Evolutionary conservation across 2,329 filamentous ascomycete genomes (phyloP).

Genomic region (Monosporascus sp.): DNA sequence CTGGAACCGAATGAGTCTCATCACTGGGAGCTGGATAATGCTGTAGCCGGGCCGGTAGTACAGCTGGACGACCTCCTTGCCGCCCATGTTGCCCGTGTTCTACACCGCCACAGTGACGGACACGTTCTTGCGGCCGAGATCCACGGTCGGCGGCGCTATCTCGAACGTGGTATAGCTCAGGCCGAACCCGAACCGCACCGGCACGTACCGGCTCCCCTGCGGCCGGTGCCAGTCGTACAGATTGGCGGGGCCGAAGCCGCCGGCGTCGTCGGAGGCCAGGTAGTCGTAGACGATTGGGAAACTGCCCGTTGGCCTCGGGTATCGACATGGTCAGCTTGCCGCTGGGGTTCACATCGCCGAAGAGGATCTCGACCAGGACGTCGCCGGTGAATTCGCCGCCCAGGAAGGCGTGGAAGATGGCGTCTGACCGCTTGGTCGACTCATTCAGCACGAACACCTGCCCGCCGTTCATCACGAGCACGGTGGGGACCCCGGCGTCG

Average conservation of each 20-base stretch:
- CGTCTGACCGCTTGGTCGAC: conserved; percentile 36
- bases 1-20: conserved; percentile 45
- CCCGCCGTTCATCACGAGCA: conserved; percentile 18
- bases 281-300: conserved; percentile 62
- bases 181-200: conserved; percentile 58
- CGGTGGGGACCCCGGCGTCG: conserved; percentile 24
- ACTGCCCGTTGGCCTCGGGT: conserved; percentile 37
- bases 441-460: conserved; percentile 26
- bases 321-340: conserved; percentile 38
- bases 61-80: conserved; percentile 30
- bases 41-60: conserved; percentile 39
- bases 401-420: conserved; percentile 57
- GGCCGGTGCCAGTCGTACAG: conserved; percentile 45
- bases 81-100: conserved; percentile 37
- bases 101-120: conserved; percentile 31
- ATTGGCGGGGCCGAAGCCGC: conserved; percentile 52
- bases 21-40: conserved; percentile 29
- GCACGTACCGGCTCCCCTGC: conserved; percentile 33
- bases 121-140: conserved; percentile 16
- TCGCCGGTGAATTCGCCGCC: conserved; percentile 62
- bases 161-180: conserved; percentile 61
- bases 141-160: conserved; percentile 31
- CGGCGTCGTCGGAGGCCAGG: conserved; percentile 55
- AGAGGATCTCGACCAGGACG: conserved; percentile 56
- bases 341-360: conserved; percentile 54